Conservation (phyloP, 495 filamentous ascomycete genomes). For the Massariosphaeria phaeospora region DNA sequence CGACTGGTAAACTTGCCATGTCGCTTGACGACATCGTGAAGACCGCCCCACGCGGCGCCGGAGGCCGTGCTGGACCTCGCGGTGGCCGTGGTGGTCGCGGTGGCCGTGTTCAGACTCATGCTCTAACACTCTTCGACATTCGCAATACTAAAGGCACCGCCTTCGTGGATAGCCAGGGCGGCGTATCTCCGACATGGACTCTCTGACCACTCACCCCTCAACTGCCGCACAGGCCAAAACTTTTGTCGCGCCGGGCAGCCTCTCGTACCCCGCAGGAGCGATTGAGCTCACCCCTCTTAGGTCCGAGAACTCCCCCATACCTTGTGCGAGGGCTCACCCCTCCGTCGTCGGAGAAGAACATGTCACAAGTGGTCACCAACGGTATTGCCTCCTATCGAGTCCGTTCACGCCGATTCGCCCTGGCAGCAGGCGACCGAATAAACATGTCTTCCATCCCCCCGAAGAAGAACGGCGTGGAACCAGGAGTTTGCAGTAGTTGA, state of each 20-base stretch:
- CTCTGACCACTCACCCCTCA: conserved; percentile 81
- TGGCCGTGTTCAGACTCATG: too few relatives aligned
- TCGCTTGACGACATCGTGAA: too few relatives aligned
- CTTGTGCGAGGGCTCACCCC: too few relatives aligned
- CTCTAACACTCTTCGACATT: too few relatives aligned
- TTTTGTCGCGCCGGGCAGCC: conserved; percentile 52
- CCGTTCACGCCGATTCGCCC: too few relatives aligned
- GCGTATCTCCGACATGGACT: conserved; percentile 53
- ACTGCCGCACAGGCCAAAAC: conserved; percentile 85
- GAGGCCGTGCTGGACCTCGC: too few relatives aligned
- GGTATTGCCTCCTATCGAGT: conserved; percentile 93
- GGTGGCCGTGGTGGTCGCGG: too few relatives aligned
- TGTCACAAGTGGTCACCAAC: conserved; percentile 51
- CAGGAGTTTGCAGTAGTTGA: conserved; percentile 45
- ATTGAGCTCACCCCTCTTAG: conserved; percentile 74
- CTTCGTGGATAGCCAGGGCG: too few relatives aligned
- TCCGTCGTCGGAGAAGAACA: conserved; percentile 62
- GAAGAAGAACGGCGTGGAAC: conserved; percentile 83
- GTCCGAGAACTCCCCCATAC: too few relatives aligned
- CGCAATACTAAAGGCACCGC: too few relatives aligned
- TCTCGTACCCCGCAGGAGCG: conserved; percentile 84
- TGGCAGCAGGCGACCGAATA: conserved; percentile 62
- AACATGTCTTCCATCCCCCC: conserved; percentile 90
- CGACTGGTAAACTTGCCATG: too few relatives aligned
- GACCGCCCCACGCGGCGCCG: too few relatives aligned